Base-by-base conservation (phyloP, 2,329 filamentous ascomycete genomes). In the Penicillium expansum region DNA sequence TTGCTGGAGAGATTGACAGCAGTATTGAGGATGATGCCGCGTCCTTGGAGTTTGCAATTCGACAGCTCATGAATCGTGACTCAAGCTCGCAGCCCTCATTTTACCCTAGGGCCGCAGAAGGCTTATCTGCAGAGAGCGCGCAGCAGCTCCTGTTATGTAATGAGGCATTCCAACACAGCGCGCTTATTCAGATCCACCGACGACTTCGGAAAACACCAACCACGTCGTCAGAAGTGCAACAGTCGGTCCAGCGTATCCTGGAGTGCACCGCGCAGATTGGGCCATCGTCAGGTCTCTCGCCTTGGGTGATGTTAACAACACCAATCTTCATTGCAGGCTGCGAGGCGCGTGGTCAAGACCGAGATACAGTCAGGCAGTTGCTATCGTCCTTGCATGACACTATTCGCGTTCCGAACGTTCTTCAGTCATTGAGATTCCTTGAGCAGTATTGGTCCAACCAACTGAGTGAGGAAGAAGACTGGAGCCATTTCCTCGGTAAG, bases 241-340 rank as follows among this genome's bases (percentile, higher is more conserved):
- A 63, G 10, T 74, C 72, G 11, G 73, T 75, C 33, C 66, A 69
- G 56, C 70, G 68, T 42, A 77, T 78, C 45, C 62, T 78, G 8
- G 74, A 75, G 42, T 75, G 70, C 50, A 73, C 72, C 16, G 66
- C 66, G 6, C 66, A 70, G 39, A 77, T 78, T 50, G 68, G 69
- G 4, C 76, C 76, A 5, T 70, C 72, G 1, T 65, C 70, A 16
- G 73, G 74, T 7, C 64, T 77, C 5, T 76, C 74, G 47, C 76
- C 76, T 9, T 75, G 74, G 69, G 74, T 74, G 8, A 71, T 78
- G 62, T 64, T 77, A 16, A 77, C 76, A 20, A 78, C 76, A 7
- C 75, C 76, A 7, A 59, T 78, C 6, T 78, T 78, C 54, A 76
- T 76, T 43, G 76, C 75, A 8, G 76, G 76, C 3, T 77, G 75